Conservation (phyloP, 805 yeast genomes). For the Kuraishia ogatae region DNA sequence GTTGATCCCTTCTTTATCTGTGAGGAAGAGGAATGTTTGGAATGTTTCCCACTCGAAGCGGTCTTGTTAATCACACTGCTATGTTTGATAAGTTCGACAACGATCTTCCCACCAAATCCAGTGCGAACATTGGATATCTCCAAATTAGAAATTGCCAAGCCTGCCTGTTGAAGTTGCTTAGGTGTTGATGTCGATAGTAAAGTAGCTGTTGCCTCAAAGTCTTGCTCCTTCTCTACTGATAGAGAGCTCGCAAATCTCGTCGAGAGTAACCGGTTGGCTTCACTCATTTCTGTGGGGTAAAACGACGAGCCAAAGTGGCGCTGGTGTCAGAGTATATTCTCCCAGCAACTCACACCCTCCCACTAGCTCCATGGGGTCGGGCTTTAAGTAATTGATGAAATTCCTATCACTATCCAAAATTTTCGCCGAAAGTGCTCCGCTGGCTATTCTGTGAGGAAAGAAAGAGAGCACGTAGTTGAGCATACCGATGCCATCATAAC, state of each 20-base stretch:
- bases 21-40: not conserved
- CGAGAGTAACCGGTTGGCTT: not conserved
- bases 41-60: conserved; percentile 2
- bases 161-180: conserved; percentile 57
- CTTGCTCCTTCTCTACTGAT: conserved; percentile 41
- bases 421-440: too few relatives aligned
- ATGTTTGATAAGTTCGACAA: conserved; percentile 56
- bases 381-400: too few relatives aligned
- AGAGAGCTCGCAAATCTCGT: conserved; percentile 29
- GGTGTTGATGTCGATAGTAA: conserved; percentile 44
- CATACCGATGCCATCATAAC: too few relatives aligned
- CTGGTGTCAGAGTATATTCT: not conserved
- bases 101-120: conserved; percentile 70
- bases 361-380: too few relatives aligned
- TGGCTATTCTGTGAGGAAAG: too few relatives aligned
- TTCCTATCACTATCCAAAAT: too few relatives aligned
- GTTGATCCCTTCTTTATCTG: not conserved
- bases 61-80: conserved; percentile 25
- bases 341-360: not conserved
- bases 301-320: not conserved
- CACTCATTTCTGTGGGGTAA: not conserved
- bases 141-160: conserved; percentile 70
- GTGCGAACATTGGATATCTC: conserved; percentile 52
- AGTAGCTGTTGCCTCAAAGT: conserved; percentile 35
- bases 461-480: too few relatives aligned